Evolutionary conservation across 257 asterid genomes (phyloP).

Genomic region (Primulina eburnea): DNA sequence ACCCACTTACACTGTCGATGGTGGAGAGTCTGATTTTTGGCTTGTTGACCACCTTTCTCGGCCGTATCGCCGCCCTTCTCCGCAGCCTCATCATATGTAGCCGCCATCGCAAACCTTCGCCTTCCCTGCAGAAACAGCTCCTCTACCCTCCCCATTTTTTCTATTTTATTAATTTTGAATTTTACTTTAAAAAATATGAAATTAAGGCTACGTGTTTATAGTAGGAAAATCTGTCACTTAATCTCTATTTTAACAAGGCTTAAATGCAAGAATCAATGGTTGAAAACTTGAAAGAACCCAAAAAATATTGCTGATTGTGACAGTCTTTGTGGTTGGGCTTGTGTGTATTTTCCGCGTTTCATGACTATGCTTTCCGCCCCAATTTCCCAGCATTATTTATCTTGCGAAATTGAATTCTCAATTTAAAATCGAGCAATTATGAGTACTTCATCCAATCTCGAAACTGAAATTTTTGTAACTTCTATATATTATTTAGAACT

Average conservation of each 20-base stretch:
- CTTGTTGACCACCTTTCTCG: slow-evolving; percentile 45
- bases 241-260: not conserved
- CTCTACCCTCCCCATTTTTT: no score
- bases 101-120: slow-evolving; percentile 37
- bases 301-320: not conserved
- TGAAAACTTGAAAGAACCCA: no score
- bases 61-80: slow-evolving; percentile 52
- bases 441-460: no score
- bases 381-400: no score
- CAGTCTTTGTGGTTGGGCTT: not conserved
- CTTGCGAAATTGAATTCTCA: no score
- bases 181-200: not conserved
- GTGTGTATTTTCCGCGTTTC: not conserved
- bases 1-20: slow-evolving; percentile 15
- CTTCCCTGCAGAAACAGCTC: not conserved
- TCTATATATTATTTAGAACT: no score
- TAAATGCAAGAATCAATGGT: not conserved
- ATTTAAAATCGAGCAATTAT: no score
- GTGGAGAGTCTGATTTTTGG: slow-evolving; percentile 35
- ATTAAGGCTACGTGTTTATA: not conserved
- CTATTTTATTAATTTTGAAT: no score
- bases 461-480: no score
- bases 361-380: not conserved
- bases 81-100: slow-evolving; percentile 44
- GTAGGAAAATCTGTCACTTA: not conserved